These are phyloP conservation scores for Pseudogymnoascus pannorum DNA, from an alignment of 2,329 filamentous ascomycete species.

Conservation along the genomic window DNA sequence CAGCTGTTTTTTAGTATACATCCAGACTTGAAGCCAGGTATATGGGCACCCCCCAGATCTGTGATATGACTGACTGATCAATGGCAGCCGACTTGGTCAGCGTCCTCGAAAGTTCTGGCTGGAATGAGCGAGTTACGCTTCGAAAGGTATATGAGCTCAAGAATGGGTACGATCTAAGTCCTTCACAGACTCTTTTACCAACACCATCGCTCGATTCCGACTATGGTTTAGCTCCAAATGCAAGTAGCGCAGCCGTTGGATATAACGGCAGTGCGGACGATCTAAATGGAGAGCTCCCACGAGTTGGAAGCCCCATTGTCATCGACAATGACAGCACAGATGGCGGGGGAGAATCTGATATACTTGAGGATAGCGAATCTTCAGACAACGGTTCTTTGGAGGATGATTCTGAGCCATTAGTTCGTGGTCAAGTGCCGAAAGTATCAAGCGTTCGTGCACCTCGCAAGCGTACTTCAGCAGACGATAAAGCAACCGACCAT, in stretches of 20 bases:
- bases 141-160: constrained; percentile 1
- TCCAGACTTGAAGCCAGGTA: neutral
- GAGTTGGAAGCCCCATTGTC: neutral
- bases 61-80: neutral
- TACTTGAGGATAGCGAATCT: neutral
- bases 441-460: neutral
- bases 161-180: neutral
- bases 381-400: neutral
- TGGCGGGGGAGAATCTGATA: neutral
- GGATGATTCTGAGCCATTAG: neutral
- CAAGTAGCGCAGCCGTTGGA: neutral
- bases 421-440: neutral
- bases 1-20: neutral
- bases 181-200: neutral
- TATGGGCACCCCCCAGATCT: neutral
- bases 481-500: neutral
- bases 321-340: neutral
- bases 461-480: neutral
- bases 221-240: neutral
- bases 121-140: neutral
- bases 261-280: neutral
- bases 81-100: neutral
- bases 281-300: neutral
- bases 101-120: neutral
- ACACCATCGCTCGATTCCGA: neutral